phyloP scores from a whole-genome alignment of 2,329 filamentous ascomycete genomes.

The Sclerotinia trifoliorum region DNA sequence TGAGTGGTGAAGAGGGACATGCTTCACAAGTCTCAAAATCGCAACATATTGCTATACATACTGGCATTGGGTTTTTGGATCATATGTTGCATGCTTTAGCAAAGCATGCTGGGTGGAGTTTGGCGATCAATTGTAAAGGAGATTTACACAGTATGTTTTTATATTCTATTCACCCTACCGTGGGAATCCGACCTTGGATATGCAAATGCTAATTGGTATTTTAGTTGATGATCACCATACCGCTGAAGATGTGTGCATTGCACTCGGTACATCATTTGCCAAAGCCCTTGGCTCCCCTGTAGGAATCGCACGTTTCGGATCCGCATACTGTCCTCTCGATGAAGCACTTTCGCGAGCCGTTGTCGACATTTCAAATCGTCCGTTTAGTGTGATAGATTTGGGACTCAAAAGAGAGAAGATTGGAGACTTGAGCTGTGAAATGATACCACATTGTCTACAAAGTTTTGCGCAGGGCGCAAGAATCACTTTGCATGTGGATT shows the following conservation, averaged over 20 bases:
- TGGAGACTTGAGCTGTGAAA: constrained; percentile 89
- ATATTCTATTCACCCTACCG: neutral
- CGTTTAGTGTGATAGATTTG: constrained; percentile 79
- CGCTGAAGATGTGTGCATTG: constrained; percentile 90
- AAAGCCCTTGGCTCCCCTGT: constrained; percentile 72
- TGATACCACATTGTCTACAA: constrained; percentile 94
- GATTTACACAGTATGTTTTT: constrained; percentile 78
- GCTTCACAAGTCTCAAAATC: constrained; percentile 80
- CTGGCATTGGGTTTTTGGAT: constrained; percentile 95
- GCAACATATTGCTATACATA: constrained; percentile 84
- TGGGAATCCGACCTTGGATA: neutral
- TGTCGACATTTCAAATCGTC: constrained; percentile 90
- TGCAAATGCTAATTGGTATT: constrained; percentile 21
- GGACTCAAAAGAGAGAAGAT: constrained; percentile 89
- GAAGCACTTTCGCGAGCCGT: constrained; percentile 93
- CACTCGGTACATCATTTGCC: constrained; percentile 83
- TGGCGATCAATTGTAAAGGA: constrained; percentile 78
- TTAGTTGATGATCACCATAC: constrained; percentile 98
- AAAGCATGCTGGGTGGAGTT: constrained; percentile 93
- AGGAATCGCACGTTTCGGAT: constrained; percentile 86
- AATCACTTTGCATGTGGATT: constrained; percentile 94
- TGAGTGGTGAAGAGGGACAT: constrained; percentile 59
- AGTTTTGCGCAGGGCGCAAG: constrained; percentile 90
- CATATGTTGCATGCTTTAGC: constrained; percentile 98
- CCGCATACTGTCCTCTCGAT: constrained; percentile 89